phyloP scores from a whole-genome alignment of 768 basidiomycete genomes.

The Lactarius indigo region DNA sequence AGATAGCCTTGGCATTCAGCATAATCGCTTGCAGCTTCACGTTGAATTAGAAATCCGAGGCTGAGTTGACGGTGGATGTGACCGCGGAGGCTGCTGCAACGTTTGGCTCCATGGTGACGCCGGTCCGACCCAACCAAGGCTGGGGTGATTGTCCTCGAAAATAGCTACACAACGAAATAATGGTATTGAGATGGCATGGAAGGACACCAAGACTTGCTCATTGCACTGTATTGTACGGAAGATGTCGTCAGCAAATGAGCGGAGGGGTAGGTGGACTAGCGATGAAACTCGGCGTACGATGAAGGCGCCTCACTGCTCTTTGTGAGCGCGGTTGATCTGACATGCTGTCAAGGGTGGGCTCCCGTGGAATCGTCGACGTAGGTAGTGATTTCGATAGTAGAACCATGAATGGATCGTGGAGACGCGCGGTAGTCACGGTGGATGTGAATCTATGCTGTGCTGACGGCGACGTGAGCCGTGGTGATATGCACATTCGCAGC shows the following conservation, averaged over 20 bases:
- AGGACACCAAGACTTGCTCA: conserved; percentile 81
- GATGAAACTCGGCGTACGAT: conserved; percentile 45
- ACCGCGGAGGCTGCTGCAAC: conserved; percentile 38
- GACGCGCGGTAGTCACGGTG: background rate
- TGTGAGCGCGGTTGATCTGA: conserved; percentile 70
- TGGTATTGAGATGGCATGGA: conserved; percentile 77
- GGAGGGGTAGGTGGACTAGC: background rate
- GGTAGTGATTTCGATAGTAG: conserved; percentile 42
- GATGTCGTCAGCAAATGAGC: conserved; percentile 2
- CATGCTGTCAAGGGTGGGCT: conserved; percentile 77
- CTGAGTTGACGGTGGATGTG: conserved; percentile 41
- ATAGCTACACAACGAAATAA: conserved; percentile 67
- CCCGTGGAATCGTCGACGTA: conserved; percentile 73
- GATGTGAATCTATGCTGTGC: background rate
- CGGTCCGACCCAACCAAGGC: conserved; percentile 60
- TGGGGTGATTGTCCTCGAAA: conserved; percentile 65
- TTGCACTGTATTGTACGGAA: conserved; percentile 50
- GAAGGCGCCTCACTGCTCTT: conserved; percentile 89
- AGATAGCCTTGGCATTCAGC: conserved; percentile 9
- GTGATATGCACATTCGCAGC: conserved; percentile 78
- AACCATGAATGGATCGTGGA: background rate
- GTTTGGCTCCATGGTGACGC: conserved; percentile 15
- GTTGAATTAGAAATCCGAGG: conserved; percentile 52
- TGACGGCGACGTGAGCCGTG: conserved; percentile 71
- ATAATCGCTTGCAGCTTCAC: conserved; percentile 38